Base-by-base conservation (phyloP, 1,284 basidiomycete genomes). In the Malassezia obtusa region DNA sequence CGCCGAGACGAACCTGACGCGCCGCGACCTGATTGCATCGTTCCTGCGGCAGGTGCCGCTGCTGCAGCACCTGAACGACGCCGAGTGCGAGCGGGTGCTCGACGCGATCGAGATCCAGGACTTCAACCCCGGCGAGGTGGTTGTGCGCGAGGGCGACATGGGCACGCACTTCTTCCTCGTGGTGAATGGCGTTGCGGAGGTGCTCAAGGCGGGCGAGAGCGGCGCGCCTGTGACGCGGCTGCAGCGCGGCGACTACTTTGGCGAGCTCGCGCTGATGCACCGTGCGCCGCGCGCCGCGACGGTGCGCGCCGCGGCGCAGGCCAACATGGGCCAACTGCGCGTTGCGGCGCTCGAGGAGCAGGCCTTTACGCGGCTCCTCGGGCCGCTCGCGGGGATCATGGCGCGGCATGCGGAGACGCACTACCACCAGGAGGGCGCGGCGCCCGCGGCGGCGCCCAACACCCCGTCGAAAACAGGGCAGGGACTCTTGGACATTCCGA, bases 151-250 rank as follows among this genome's bases (percentile, higher is more conserved):
- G 74, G 92, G 92, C 52, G 92, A 98, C 63, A 83, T 86, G 75
- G 92, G 94, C 8, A 87, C 92, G 65, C 90, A 89, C 47, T 98
- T 98, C 77, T 98, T 90, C 80, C 87, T 98, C 62, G 84, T 98
- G 49, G 90, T 96, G 71, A 87, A 88, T 62, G 92, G 92, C 19
- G 82, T 86, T 59, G 92, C 91, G 2, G 79, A 84, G 51, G 90
- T 90, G 3, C 85, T 85, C 52, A 94, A 95, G 78, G 60, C 49
- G 28, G 41, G 43, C n/a, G 57, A 59, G 14, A 26, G 21, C 4
- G 59, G 63, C 33, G 64, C 65, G 21, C 59, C 58, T 15, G 87
- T 95, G 11, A 86, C 86, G 15, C 80, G 78, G 52, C 80, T 89
- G 48, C 81, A 79, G 64, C 87, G 89, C 67, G 92, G 92, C 12